Evolutionary conservation across 2,329 filamentous ascomycete genomes (phyloP), one percentile per base, ranked within the genome.

Genomic region (Clarireedia paspali): DNA sequence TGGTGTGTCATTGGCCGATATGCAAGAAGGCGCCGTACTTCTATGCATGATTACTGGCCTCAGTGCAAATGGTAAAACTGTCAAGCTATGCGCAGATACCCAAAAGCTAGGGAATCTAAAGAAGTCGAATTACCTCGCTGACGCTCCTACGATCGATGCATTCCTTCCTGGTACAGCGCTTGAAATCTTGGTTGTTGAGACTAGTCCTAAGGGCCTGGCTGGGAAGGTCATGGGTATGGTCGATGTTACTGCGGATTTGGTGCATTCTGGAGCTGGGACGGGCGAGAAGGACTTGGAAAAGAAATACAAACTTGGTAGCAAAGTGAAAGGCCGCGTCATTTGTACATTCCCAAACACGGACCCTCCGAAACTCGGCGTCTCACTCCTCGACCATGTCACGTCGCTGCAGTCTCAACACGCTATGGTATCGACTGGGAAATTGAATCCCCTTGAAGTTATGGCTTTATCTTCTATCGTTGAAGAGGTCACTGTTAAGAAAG

Each of bases 221-320:
- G 94, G 94, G 65, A 96, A 96, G 71, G 82, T 97, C 46, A 88
- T 99, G 79, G 95, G 94, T 15, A 83, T 91, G 68, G 74, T 99
- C 24, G 89, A 96, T 72, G 88, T 89, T 10, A 96, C 91, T 1
- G 91, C 92, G 17, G 94, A 99, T 70, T 70, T 92, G 38, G 82
- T 96, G 45, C 94, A 99, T 71, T 95, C 91, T 14, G 91, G 91
- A 38, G 81, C 82, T 50, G 88, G 85, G 3, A 81, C 84, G 44
- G 80, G 82, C 56, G 83, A 83, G 26, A 78, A 82, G 47, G 84
- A 94, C 62, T 73, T 96, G 44, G 83, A 84, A 47, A 82, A 85
- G 48, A 87, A 87, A 68, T 92, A 88, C 76, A 91, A 94, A 69
- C 77, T 89, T 57, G 91, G 91, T 44, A 84, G 85, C 52, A 95